Evolutionary conservation across 176 grass and related monocot genomes (phyloP), one percentile per base, ranked within the genome.

Genomic region (Alloteropsis semialata): DNA sequence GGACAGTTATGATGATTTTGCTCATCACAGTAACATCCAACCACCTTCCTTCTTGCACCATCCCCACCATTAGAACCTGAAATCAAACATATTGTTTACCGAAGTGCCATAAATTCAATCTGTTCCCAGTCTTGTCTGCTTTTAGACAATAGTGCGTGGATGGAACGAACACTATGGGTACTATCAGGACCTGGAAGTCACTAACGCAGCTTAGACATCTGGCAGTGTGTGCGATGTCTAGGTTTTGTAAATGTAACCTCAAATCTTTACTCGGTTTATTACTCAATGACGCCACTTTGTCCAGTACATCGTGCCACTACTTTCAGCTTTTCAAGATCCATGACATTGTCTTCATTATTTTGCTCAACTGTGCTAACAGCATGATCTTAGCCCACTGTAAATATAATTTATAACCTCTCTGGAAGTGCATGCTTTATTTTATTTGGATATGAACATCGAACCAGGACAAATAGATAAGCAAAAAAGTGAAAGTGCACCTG

Each of bases 251-350:
- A n/a, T 73, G 6, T 34, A 86, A 55, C 76, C 19, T 65, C 34
- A 75, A 65, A 55, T 50, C 21, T 64, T 17, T 21, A 67, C 61
- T 76, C 25, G 0, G 28, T 7, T 49, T 21, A 62, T 74, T 38
- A 22, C 59, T 36, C 21, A 62, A 57, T 34, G 38, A 1, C 6
- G 13, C 11, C 25, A 24, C 59, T 28, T 21, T 69, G n/a, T 72
- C 7, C 41, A 16, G 38, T 75, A 33, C 16, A 58, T 30, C 3
- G 33, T 75, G n/a, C 39, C 4, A 25, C 60, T 56, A 33, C 34
- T 76, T 66, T 38, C 34, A 77, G 41, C 50, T 39, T 83, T 55
- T 44, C 73, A 77, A 19, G 27, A 56, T 68, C 27, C 10, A 58
- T 74, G 32, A 29, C 21, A 28, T 65, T 58, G 60, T 48, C 70